Evolutionary conservation across 2,329 filamentous ascomycete genomes (phyloP).

Genomic region (Ceratocystis cacaofunesta): DNA sequence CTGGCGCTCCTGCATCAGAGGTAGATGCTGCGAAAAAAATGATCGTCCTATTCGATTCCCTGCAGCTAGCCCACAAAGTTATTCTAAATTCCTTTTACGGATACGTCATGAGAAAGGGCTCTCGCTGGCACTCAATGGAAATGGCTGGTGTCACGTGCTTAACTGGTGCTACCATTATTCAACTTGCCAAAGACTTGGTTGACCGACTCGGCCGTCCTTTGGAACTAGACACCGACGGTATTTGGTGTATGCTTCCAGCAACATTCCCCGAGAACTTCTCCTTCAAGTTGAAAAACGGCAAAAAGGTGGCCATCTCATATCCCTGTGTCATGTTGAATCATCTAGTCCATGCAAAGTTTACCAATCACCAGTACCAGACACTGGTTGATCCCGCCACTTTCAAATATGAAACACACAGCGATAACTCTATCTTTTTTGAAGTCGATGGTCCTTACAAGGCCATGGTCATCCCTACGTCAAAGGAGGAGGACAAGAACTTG

Average conservation of each 20-base stretch:
- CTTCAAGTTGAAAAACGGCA: conserved; percentile 88
- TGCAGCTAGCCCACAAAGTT: conserved; percentile 95
- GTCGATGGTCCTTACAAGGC: conserved; percentile 95
- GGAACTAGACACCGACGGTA: conserved; percentile 94
- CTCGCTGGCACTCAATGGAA: conserved; percentile 97
- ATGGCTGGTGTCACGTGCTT: conserved; percentile 98
- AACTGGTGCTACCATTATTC: conserved; percentile 91
- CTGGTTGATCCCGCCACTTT: conserved; percentile 64
- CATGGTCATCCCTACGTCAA: conserved; percentile 93
- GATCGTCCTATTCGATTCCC: conserved; percentile 88
- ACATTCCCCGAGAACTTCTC: conserved; percentile 93
- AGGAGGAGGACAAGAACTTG: conserved; percentile 98
- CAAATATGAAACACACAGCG: conserved; percentile 91
- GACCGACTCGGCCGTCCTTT: conserved; percentile 85
- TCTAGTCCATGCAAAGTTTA: conserved; percentile 84
- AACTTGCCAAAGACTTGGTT: conserved; percentile 84
- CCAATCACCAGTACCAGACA: conserved; percentile 94
- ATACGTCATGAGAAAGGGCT: conserved; percentile 98
- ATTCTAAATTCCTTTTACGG: conserved; percentile 99
- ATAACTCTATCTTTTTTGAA: conserved; percentile 99
- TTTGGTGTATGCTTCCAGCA: conserved; percentile 97
- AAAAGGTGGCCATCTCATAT: conserved; percentile 93
- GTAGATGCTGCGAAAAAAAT: conserved; percentile 96
- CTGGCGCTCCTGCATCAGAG: conserved; percentile 60
- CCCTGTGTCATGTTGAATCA: conserved; percentile 99